These are phyloP conservation scores for Naganishia albida DNA, from an alignment of 1,284 basidiomycete species.

Conservation along the genomic window DNA sequence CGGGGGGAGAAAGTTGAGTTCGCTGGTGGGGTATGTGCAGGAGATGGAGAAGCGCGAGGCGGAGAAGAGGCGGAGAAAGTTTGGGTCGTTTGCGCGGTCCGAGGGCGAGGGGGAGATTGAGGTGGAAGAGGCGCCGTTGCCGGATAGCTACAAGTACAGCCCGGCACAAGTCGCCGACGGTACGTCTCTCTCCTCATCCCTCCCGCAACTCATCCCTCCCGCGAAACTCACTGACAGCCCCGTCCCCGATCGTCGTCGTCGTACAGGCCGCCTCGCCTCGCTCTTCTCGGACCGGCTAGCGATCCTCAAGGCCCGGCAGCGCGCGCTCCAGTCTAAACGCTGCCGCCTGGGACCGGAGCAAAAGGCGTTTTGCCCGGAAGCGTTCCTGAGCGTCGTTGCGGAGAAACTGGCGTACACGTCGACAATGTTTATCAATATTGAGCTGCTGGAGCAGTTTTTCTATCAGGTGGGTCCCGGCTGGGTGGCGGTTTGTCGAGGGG, in stretches of 20 bases:
- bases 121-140: slow-evolving; percentile 57
- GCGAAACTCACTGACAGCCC: background rate
- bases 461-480: slow-evolving; percentile 74
- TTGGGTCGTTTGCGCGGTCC: slow-evolving; percentile 54
- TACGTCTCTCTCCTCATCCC: too few relatives aligned
- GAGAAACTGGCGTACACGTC: slow-evolving; percentile 96
- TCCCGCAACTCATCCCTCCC: too few relatives aligned
- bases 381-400: slow-evolving; percentile 93
- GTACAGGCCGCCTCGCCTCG: slow-evolving; percentile 89
- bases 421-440: slow-evolving; percentile 98
- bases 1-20: slow-evolving; percentile 69
- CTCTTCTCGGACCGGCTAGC: slow-evolving; percentile 77
- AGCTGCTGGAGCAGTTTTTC: slow-evolving; percentile 96
- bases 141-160: slow-evolving; percentile 82
- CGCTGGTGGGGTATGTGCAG: slow-evolving; percentile 78
- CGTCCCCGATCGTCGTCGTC: background rate
- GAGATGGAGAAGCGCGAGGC: slow-evolving; percentile 78
- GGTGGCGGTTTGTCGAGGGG: background rate
- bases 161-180: slow-evolving; percentile 87
- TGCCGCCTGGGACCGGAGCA: slow-evolving; percentile 83
- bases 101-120: slow-evolving; percentile 43
- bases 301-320: slow-evolving; percentile 79
- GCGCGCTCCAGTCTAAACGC: slow-evolving; percentile 80
- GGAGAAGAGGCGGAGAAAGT: slow-evolving; percentile 59
- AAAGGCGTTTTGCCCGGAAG: slow-evolving; percentile 90